Base-by-base conservation (phyloP, 2,329 filamentous ascomycete genomes). In the Tolypocladium endophyticum region DNA sequence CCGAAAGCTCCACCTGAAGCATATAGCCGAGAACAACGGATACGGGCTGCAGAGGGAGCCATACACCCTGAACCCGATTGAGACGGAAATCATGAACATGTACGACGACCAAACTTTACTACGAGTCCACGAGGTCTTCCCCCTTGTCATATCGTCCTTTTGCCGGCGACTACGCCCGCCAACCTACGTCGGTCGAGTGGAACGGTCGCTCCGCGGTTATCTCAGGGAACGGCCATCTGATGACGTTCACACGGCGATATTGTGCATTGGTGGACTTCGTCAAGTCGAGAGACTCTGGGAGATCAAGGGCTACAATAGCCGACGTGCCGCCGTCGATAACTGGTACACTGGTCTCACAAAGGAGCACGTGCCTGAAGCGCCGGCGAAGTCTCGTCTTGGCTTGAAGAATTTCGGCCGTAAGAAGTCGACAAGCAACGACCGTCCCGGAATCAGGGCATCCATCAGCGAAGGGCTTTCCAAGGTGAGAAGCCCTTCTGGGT, bases 271-370 rank as follows among this genome's bases (percentile, higher is more conserved):
- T 39, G 85, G 85, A 2, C 72, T 87, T 59, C 78, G 84, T 11
- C 82, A 87, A 66, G 83, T 86, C 1, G 82, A 87, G 64, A 76
- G 80, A 53, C 78, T 87, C 41, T 87, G 85, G 85, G 83, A 87
- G 66, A 83, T 85, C 45, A 86, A 86, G 66, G 83, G 84, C 1
- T 87, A 87, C 70, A 87, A 85, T 66, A 76, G 75, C 57, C 77
- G 85, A 38, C 77, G 84, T 60, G 76, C 76, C 25, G 80, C 81
- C 1, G 84, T 87, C 20, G 85, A 87, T 65, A 73, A 67, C 6
- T 87, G 84, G 84, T 85, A 81, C 67, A 76, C 77, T 47, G 76
- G 74, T 23, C 70, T 87, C 11, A 74, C 76, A 2, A 79, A 75
- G 61, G 79, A 79, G 11, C 61, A 65, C 18, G 59, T 61, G 57